A percentile compares a stretch with the other conserved stretches of the same genome.
Conservation (phyloP, 768 basidiomycete genomes). For the Suillus decipiens region DNA sequence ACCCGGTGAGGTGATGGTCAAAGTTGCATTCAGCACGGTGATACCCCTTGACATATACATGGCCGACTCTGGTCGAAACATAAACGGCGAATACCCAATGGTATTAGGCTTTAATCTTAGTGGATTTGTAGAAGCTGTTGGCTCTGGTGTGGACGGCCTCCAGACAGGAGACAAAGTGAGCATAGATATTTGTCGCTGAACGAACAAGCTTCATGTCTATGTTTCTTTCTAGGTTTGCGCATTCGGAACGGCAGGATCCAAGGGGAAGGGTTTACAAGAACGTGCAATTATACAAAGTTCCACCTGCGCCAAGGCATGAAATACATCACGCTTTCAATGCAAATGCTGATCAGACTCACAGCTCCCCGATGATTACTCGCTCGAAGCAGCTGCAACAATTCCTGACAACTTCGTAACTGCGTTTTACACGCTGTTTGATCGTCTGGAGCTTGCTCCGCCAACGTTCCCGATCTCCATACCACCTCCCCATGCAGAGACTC, state of each 20-base stretch:
- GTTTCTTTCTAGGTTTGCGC: conserved; percentile 26
- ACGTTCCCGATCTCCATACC: conserved; percentile 31
- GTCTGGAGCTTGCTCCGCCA: conserved; percentile 36
- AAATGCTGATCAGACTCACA: conserved; percentile 18
- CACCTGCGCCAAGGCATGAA: conserved; percentile 40
- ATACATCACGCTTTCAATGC: not conserved
- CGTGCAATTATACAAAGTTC: conserved; percentile 33
- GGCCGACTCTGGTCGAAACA: conserved; percentile 34
- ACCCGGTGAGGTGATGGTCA: conserved; percentile 41
- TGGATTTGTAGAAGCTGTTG: conserved; percentile 41
- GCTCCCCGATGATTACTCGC: conserved; percentile 42
- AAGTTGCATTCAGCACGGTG: conserved; percentile 43
- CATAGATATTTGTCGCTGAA: conserved; percentile 1
- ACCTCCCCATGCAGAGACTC: conserved; percentile 32
- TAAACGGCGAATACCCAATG: conserved; percentile 34
- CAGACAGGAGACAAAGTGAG: conserved; percentile 43
- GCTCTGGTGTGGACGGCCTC: conserved; percentile 34
- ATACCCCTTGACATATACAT: conserved; percentile 43
- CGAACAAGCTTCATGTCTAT: not conserved
- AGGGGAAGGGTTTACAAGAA: conserved; percentile 40
- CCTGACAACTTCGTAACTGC: conserved; percentile 46
- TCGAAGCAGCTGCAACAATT: conserved; percentile 41
- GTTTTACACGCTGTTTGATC: conserved; percentile 41
- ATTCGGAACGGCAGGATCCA: conserved; percentile 28
- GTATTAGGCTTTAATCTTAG: conserved; percentile 40